These are phyloP conservation scores for Mucor mucedo DNA, from an alignment of 371 early-diverging fungal species.

Conservation along the genomic window DNA sequence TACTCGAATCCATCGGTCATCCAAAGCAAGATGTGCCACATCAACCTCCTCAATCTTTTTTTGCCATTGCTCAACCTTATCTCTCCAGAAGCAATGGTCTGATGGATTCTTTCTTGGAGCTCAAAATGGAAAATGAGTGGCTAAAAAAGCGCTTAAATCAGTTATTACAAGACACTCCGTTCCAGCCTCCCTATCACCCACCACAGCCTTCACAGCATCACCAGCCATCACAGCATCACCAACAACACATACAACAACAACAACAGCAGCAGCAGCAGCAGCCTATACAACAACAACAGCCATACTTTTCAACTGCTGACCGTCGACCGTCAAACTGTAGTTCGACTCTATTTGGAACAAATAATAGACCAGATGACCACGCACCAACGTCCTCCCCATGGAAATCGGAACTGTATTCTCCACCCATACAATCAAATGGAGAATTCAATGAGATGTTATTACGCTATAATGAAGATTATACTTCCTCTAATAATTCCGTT, in stretches of 20 bases:
- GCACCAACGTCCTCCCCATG: background rate
- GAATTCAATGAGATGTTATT: background rate
- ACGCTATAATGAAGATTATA: background rate
- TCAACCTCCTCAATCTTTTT: constrained; percentile 34
- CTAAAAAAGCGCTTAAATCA: constrained; percentile 35
- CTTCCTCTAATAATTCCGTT: constrained; percentile 6
- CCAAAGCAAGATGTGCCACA: constrained; percentile 19
- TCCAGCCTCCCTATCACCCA: background rate
- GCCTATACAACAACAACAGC: constrained; percentile 3
- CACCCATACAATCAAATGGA: background rate
- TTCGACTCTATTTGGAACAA: constrained; percentile 12
- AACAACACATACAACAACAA: background rate
- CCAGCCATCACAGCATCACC: background rate
- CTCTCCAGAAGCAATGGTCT: constrained; percentile 38
- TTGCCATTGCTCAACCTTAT: constrained; percentile 51
- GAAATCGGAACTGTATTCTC: background rate
- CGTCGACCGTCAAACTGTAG: constrained; percentile 6
- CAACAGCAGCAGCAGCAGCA: too few species aligned
- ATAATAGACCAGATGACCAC: constrained; percentile 10
- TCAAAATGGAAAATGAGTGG: constrained; percentile 52
- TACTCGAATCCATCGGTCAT: constrained; percentile 51
- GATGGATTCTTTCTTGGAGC: constrained; percentile 50
- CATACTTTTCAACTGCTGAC: background rate
- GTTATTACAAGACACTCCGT: background rate
- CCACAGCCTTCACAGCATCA: background rate